Evolutionary conservation across 164 flowering plant species (phyloP).

Genomic region (Nelumbo lutea): DNA sequence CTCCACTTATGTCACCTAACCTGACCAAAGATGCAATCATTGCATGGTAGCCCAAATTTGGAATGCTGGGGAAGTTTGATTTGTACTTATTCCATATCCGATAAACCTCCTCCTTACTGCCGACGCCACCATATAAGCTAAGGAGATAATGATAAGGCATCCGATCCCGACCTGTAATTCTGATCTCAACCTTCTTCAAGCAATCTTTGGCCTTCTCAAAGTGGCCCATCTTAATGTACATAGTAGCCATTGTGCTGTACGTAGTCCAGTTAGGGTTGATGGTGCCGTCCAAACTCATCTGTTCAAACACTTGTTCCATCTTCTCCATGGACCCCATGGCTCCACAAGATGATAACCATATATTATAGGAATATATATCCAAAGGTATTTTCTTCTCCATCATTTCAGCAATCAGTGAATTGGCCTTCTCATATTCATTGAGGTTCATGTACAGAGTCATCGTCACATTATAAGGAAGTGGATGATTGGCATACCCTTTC

Average conservation of each 20-base stretch:
- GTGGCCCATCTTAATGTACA: slow-evolving; percentile 57
- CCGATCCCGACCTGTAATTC: slow-evolving; percentile 62
- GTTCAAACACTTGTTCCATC: slow-evolving; percentile 70
- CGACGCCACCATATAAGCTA: slow-evolving; percentile 62
- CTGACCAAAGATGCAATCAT: slow-evolving; percentile 58
- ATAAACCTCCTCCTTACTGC: slow-evolving; percentile 62
- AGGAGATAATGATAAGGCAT: slow-evolving; percentile 74
- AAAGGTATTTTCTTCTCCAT: slow-evolving; percentile 43
- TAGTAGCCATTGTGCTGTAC: slow-evolving; percentile 76
- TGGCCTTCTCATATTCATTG: slow-evolving; percentile 58
- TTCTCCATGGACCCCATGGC: slow-evolving; percentile 51
- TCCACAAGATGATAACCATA: slow-evolving; percentile 75
- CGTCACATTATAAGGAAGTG: slow-evolving; percentile 84
- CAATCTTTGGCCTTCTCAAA: slow-evolving; percentile 59
- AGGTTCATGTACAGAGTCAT: slow-evolving; percentile 89
- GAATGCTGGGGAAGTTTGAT: slow-evolving; percentile 52
- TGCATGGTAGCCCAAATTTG: slow-evolving; percentile 69
- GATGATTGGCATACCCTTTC: slow-evolving; percentile 40
- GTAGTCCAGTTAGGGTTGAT: slow-evolving; percentile 82
- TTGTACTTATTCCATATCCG: slow-evolving; percentile 73
- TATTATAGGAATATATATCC: slow-evolving; percentile 80
- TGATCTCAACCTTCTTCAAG: slow-evolving; percentile 59
- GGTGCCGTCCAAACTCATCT: slow-evolving; percentile 49
- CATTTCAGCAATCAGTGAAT: slow-evolving; percentile 63
- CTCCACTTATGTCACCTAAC: slow-evolving; percentile 62